A percentile compares a stretch with the other conserved stretches of the same genome.
phyloP scores from a whole-genome alignment of 306 rosid genomes.

The Ormosia emarginata region DNA sequence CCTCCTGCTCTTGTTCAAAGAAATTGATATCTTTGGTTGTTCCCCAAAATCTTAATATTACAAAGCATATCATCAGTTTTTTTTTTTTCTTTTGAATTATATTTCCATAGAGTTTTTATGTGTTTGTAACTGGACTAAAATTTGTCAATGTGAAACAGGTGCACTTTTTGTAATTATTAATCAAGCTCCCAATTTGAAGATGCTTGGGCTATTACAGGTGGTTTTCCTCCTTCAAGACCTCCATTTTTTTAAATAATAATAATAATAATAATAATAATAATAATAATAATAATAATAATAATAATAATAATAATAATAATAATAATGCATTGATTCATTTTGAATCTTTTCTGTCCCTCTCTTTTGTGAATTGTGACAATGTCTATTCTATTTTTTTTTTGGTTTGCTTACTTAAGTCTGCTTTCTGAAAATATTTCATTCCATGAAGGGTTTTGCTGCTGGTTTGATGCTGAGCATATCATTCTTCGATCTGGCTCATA shows the following conservation, averaged over 20 bases:
- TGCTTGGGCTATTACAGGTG: slow-evolving; percentile 79
- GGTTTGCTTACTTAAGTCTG: neutral
- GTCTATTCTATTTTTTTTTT: neutral
- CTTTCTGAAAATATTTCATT: slow-evolving; percentile 12
- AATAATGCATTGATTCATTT: neutral
- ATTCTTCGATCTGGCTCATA: slow-evolving; percentile 96
- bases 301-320: too few relatives aligned
- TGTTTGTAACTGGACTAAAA: slow-evolving; percentile 21
- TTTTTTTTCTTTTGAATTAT: neutral
- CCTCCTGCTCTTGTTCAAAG: neutral
- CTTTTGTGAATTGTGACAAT: neutral
- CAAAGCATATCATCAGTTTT: too few relatives aligned
- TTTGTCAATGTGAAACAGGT: slow-evolving; percentile 47
- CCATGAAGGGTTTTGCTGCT: slow-evolving; percentile 87
- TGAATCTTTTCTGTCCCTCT: neutral
- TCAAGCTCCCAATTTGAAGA: slow-evolving; percentile 70
- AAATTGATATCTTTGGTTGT: neutral
- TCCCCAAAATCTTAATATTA: neutral
- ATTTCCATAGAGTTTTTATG: neutral
- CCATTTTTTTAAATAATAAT: neutral
- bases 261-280: too few relatives aligned
- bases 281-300: too few relatives aligned
- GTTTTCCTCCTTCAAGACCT: neutral
- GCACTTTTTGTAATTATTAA: slow-evolving; percentile 64
- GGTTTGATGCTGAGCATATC: slow-evolving; percentile 97